These are phyloP conservation scores for Phaffomyces opuntiae DNA, from an alignment of 805 yeast genomes.

Conservation along the genomic window DNA sequence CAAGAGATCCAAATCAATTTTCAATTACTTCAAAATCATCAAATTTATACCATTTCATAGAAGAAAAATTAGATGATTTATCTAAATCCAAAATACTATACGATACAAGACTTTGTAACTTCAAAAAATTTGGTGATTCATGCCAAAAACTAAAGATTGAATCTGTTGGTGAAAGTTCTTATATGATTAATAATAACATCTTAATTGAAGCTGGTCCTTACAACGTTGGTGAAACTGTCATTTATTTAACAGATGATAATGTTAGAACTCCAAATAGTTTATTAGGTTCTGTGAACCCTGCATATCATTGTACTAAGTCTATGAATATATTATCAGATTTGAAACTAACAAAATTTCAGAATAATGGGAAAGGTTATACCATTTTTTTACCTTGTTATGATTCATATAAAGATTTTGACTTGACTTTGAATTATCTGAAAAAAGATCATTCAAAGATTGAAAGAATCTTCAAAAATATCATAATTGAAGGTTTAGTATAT, in stretches of 20 bases:
- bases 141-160: constrained; percentile 54
- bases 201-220: constrained; percentile 38
- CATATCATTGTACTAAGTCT: constrained; percentile 58
- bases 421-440: constrained; percentile 54
- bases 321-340: constrained; percentile 48
- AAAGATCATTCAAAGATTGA: constrained; percentile 43
- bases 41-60: constrained; percentile 59
- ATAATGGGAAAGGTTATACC: constrained; percentile 61
- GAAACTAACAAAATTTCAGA: constrained; percentile 43
- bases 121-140: constrained; percentile 46
- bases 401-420: constrained; percentile 61
- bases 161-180: constrained; percentile 24
- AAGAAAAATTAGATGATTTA: constrained; percentile 34
- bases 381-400: constrained; percentile 69
- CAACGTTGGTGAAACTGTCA: constrained; percentile 54
- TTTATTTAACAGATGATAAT: constrained; percentile 57
- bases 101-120: constrained; percentile 45
- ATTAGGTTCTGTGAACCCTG: constrained; percentile 57
- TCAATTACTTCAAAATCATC: constrained; percentile 25
- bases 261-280: constrained; percentile 58
- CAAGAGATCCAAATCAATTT: constrained; percentile 27
- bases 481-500: constrained; percentile 60
- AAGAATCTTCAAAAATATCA: constrained; percentile 46
- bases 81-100: constrained; percentile 28
- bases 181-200: constrained; percentile 50